Conservation (phyloP, 306 rosid genomes). For the Ochetophila trinervis region DNA sequence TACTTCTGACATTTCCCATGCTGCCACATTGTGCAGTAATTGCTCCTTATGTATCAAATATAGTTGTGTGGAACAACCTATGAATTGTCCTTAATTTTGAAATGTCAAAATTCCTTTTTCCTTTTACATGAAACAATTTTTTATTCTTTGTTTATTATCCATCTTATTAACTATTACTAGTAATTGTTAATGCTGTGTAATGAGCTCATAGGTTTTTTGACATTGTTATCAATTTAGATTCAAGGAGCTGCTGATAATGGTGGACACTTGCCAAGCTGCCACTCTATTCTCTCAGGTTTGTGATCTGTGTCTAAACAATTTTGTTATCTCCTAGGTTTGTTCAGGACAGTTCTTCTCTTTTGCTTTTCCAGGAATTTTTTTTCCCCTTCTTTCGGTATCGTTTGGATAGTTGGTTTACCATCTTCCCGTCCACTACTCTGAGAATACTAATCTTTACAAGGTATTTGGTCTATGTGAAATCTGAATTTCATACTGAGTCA, state of each 20-base stretch:
- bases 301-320: conserved; percentile 9
- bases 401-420: not conserved
- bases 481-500: conserved; percentile 30
- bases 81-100: not conserved
- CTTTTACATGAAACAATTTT: not conserved
- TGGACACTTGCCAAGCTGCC: conserved; percentile 97
- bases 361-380: too few species aligned
- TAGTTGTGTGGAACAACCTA: too few species aligned
- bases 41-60: too few species aligned
- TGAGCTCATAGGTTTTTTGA: conserved; percentile 25
- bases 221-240: conserved; percentile 52
- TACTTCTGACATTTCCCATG: too few species aligned
- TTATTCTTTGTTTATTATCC: not conserved
- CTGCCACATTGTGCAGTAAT: too few species aligned
- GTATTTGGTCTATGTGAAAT: not conserved
- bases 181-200: conserved; percentile 2
- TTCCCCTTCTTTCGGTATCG: too few species aligned
- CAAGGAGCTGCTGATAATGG: conserved; percentile 98
- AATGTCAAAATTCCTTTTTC: not conserved
- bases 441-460: conserved; percentile 8
- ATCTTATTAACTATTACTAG: conserved; percentile 12
- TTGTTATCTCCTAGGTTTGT: too few species aligned
- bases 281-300: conserved; percentile 93
- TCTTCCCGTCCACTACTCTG: not conserved
- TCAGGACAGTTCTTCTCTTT: too few species aligned